These are phyloP conservation scores for Verticillium klebahnii DNA, from an alignment of 2,329 filamentous ascomycete genomes.

Conservation along the genomic window DNA sequence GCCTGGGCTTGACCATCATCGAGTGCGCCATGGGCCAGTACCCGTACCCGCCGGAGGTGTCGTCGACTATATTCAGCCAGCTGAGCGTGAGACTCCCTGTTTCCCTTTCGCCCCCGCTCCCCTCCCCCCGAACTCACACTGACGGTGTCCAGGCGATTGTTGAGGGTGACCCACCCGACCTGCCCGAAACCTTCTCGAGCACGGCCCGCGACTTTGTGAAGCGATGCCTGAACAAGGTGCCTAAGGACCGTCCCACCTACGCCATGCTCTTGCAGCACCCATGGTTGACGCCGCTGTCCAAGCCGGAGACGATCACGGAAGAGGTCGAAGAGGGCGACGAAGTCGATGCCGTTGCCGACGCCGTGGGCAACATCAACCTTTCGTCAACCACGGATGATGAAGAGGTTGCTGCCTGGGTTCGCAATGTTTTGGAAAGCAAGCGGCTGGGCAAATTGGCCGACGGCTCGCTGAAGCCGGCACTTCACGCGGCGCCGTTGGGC, in stretches of 20 bases:
- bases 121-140: slow-evolving; percentile 5
- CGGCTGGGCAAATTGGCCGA: slow-evolving; percentile 47
- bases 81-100: slow-evolving; percentile 69
- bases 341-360: slow-evolving; percentile 36
- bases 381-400: slow-evolving; percentile 53
- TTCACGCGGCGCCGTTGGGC: slow-evolving; percentile 84
- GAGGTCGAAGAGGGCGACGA: slow-evolving; percentile 54
- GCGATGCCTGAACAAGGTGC: slow-evolving; percentile 87
- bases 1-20: slow-evolving; percentile 86
- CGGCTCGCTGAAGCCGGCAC: slow-evolving; percentile 63
- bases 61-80: slow-evolving; percentile 97
- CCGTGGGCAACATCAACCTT: slow-evolving; percentile 39
- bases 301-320: slow-evolving; percentile 70
- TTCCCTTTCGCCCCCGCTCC: neutral
- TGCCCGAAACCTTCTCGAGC: slow-evolving; percentile 75
- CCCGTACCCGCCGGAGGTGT: slow-evolving; percentile 94
- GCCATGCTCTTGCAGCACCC: slow-evolving; percentile 82
- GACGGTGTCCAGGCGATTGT: slow-evolving; percentile 74
- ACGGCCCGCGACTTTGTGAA: slow-evolving; percentile 81
- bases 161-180: slow-evolving; percentile 87
- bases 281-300: slow-evolving; percentile 74
- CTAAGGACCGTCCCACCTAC: slow-evolving; percentile 90
- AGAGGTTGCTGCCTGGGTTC: slow-evolving; percentile 86
- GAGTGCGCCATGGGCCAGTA: slow-evolving; percentile 94
- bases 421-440: slow-evolving; percentile 62